Base-by-base conservation (phyloP, 1,284 basidiomycete species). In the Microbotryomycetes sp. region DNA sequence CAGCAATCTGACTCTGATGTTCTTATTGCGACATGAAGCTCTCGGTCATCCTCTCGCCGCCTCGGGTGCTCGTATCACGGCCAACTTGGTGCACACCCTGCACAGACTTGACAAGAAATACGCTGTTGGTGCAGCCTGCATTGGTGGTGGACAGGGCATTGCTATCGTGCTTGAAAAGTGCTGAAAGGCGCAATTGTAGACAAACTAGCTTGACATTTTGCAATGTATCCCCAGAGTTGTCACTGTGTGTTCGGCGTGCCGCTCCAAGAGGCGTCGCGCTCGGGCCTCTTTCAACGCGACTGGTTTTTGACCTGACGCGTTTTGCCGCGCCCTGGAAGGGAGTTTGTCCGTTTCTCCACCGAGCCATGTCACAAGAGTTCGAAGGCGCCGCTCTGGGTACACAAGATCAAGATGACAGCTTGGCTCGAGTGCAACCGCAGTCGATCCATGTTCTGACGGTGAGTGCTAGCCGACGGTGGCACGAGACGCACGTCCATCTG, bases 41-140 rank as follows among this genome's bases (percentile, higher is more conserved):
- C 72, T 82, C 31, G 81, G 81, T 16, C 81, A 82, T 68, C 81
- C 81, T 14, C 76, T 82, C 23, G 81, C 74, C 16, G 81, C 81
- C 5, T 78, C 75, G 52, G 81, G 81, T 25, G 81, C 80, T 0
- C 75, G 80, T 42, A 81, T 82, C 67, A 71, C 80, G 28, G 77
- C 75, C 58, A 81, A 81, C 71, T 70, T 81, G 51, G 77, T 77
- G 2, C 80, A 81, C 75, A 81, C 81, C 72, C 71, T 82, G 36
- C 74, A 76, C 71, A 73, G 80, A 36, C 71, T 81, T 26, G 73
- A 81, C 68, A 80, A 81, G 74, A 76, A 77, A 65, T 81, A 80
- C 72, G 81, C 79, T 9, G 70, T 82, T 25, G 81, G 81, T 9
- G 77, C 79, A 0, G 81, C 81, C 19, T 82, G 81, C 74, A 82